Percentiles rank a stretch among this genome's conserved stretches.
These are phyloP conservation scores for Paecilomyces variotii DNA, from an alignment of 2,329 filamentous ascomycete genomes.

Conservation along the genomic window DNA sequence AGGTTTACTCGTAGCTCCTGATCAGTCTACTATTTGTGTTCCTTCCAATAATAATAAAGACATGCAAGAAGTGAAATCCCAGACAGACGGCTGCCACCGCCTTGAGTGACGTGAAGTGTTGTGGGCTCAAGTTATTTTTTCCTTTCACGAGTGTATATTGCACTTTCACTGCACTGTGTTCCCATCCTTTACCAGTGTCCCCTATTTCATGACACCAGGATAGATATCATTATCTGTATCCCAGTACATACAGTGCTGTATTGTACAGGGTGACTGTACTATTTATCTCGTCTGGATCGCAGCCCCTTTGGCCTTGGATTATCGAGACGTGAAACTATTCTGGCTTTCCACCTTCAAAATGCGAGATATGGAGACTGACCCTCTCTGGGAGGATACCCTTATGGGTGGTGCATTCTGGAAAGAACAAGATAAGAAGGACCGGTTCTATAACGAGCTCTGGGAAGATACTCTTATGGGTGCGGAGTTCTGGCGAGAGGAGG, in stretches of 20 bases:
- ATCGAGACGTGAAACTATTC: neutral
- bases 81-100: neutral
- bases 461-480: conserved; percentile 16
- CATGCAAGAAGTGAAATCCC: neutral
- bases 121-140: neutral
- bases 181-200: neutral
- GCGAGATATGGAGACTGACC: neutral
- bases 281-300: neutral
- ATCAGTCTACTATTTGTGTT: neutral
- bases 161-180: neutral
- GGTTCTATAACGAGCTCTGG: conserved; percentile 8
- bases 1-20: neutral
- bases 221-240: neutral
- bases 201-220: neutral
- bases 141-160: neutral
- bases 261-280: neutral
- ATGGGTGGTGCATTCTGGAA: too few species aligned
- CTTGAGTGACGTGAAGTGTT: neutral
- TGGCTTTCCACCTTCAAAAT: neutral
- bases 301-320: neutral
- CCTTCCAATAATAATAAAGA: neutral
- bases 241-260: neutral
- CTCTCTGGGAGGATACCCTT: too few species aligned
- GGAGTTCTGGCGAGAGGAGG: conserved; percentile 20
- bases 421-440: too few species aligned